A percentile compares a stretch with the other conserved stretches of the same genome.
phyloP scores from a whole-genome alignment of 108 stramenopile species.

The Epithemia pelagica region DNA sequence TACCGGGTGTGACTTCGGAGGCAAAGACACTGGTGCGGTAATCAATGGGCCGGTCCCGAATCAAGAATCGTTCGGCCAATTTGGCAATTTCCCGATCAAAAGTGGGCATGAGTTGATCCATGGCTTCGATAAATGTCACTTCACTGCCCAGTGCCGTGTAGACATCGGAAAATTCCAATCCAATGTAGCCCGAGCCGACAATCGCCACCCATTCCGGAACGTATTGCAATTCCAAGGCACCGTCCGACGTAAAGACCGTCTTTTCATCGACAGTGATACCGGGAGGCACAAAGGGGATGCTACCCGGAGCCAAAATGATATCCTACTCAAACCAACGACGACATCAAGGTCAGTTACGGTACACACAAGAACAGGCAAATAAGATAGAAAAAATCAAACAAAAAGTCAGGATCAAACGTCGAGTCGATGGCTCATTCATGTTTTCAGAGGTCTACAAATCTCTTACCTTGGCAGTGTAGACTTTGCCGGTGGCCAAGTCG shows the following conservation, averaged over 20 bases:
- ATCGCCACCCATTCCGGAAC: slow-evolving; percentile 98
- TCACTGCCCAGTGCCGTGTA: slow-evolving; percentile 96
- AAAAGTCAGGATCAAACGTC: background rate
- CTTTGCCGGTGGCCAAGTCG: slow-evolving; percentile 78
- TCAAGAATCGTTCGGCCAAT: slow-evolving; percentile 90
- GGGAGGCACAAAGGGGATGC: slow-evolving; percentile 95
- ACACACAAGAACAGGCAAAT: slow-evolving; percentile 1
- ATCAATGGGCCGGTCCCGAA: slow-evolving; percentile 90
- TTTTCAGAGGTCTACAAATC: no score
- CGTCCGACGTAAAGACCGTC: slow-evolving; percentile 97
- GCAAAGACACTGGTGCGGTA: slow-evolving; percentile 92
- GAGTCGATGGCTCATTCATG: background rate
- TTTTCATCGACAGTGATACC: slow-evolving; percentile 93
- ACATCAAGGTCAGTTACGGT: no score
- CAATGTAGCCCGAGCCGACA: slow-evolving; percentile 98
- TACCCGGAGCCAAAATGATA: slow-evolving; percentile 97
- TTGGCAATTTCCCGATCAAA: slow-evolving; percentile 97
- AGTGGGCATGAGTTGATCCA: slow-evolving; percentile 92
- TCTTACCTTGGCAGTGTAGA: slow-evolving; percentile 79
- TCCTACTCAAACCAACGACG: no score
- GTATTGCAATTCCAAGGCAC: slow-evolving; percentile 81
- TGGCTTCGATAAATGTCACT: slow-evolving; percentile 96
- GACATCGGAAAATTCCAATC: slow-evolving; percentile 96
- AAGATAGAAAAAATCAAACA: background rate
- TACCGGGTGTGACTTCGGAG: slow-evolving; percentile 91